These are phyloP conservation scores for Massarina eburnea DNA, from an alignment of 2,329 filamentous ascomycete genomes.

Conservation along the genomic window DNA sequence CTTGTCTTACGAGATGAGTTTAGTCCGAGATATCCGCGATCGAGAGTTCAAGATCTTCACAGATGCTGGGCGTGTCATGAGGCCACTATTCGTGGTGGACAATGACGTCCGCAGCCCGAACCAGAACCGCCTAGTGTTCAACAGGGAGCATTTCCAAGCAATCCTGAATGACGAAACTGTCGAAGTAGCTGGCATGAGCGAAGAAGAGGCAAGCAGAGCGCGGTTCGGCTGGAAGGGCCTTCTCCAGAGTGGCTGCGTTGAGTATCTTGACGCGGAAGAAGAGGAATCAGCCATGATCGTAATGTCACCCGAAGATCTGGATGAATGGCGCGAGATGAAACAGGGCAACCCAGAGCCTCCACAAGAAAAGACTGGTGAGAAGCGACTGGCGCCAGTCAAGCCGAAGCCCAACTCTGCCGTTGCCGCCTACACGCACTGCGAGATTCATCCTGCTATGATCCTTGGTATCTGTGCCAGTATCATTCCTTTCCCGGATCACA, in stretches of 20 bases:
- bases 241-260: slow-evolving; percentile 80
- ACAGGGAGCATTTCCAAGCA: slow-evolving; percentile 76
- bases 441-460: slow-evolving; percentile 99
- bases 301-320: slow-evolving; percentile 96
- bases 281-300: slow-evolving; percentile 99
- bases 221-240: slow-evolving; percentile 89
- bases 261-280: slow-evolving; percentile 97
- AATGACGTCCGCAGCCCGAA: slow-evolving; percentile 75
- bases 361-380: slow-evolving; percentile 61
- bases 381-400: slow-evolving; percentile 84
- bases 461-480: slow-evolving; percentile 98
- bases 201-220: slow-evolving; percentile 58
- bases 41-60: slow-evolving; percentile 99
- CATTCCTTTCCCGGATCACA: slow-evolving; percentile 99
- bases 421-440: slow-evolving; percentile 95
- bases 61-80: slow-evolving; percentile 91
- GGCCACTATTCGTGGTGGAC: slow-evolving; percentile 90
- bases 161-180: slow-evolving; percentile 73
- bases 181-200: slow-evolving; percentile 58
- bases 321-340: slow-evolving; percentile 54
- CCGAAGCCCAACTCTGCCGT: slow-evolving; percentile 84
- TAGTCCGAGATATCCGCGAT: slow-evolving; percentile 94
- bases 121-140: slow-evolving; percentile 76
- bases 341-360: slow-evolving; percentile 44
- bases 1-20: slow-evolving; percentile 88